Base-by-base conservation (phyloP, 805 yeast species). In the Myxozyma kluyveri region DNA sequence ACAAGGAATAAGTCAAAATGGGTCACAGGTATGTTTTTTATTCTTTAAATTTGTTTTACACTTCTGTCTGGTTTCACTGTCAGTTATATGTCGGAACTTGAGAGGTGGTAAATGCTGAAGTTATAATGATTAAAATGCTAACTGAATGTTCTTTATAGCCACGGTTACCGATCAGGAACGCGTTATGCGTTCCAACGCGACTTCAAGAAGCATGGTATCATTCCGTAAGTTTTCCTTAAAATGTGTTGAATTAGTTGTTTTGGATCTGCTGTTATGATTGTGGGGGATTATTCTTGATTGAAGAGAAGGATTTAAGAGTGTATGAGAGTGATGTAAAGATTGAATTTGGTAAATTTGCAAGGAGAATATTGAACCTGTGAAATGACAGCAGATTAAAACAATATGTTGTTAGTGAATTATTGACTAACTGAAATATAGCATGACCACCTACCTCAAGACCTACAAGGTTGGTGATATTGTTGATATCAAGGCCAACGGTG, bases 131-230 rank as follows among this genome's bases (percentile, higher is more conserved):
- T 50, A 40, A 23, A 6, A 27, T 36, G 21, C 40, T 44, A 42
- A 42, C n/a, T 9, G 24, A n/a, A n/a, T 48, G 18, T 6, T 19
- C 23, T 10, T 19, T 10, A 41, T 49, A 49, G 89, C 78, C 96
- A 88, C 82, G 99, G 99, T 86, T 90, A 88, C 85, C 90, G 99
- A 90, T 89, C 97, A 72, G 93, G 99, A 82, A 91, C 99, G 81
- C 96, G 99, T 81, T 93, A 93, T 90, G 95, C 95, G 82, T 93
- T 93, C 95, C 88, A 89, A 80, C 93, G 99, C 80, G 98, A 91
- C 85, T 93, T 86, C 90, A 90, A 87, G 84, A 84, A 83, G 78
- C 95, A 91, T 80, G 99, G 99, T 77, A 77, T 84, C 69, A 81
- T 89, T 73, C 83, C 95, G 56, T 56, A 51, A 56, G 59, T 56